Percentiles rank a stretch among this genome's conserved stretches.
phyloP scores from a whole-genome alignment of 345 rosid genomes.

The Bruguiera sexangula region DNA sequence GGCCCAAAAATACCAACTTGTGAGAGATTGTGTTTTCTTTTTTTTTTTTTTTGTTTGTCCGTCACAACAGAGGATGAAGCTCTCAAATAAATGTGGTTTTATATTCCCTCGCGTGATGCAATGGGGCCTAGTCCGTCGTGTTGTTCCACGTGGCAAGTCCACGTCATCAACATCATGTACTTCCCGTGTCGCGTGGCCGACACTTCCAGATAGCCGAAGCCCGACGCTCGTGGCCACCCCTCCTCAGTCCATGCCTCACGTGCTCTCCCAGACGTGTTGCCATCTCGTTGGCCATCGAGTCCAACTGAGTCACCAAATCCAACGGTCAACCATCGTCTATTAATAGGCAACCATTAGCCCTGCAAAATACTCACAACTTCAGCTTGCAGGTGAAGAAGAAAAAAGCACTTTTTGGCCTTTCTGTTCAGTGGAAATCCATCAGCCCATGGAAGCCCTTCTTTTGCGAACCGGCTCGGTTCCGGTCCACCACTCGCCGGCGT shows the following conservation, averaged over 20 bases:
- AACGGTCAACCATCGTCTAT: constrained; percentile 31
- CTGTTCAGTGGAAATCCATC: not conserved
- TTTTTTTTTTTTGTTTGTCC: no score
- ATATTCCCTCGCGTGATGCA: no score
- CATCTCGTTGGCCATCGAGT: constrained; percentile 26
- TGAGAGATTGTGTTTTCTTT: no score
- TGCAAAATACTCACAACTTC: no score
- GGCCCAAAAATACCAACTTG: no score
- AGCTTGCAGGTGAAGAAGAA: not conserved
- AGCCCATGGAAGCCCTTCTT: constrained; percentile 51
- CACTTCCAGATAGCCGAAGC: constrained; percentile 1
- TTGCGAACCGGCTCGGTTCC: constrained; percentile 58
- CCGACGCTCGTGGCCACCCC: constrained; percentile 37
- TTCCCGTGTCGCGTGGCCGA: constrained; percentile 33
- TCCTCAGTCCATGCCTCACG: constrained; percentile 27
- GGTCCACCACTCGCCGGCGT: constrained; percentile 18
- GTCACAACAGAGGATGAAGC: no score
- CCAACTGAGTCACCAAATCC: constrained; percentile 39
- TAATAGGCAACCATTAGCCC: not conserved
- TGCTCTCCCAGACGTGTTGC: constrained; percentile 35
- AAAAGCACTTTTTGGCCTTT: not conserved
- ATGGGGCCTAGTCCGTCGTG: no score
- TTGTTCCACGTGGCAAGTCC: constrained; percentile 29
- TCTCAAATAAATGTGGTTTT: no score
- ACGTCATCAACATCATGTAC: constrained; percentile 19